phyloP scores from a whole-genome alignment of 139 green algal species.

The Chlorella sp. region DNA sequence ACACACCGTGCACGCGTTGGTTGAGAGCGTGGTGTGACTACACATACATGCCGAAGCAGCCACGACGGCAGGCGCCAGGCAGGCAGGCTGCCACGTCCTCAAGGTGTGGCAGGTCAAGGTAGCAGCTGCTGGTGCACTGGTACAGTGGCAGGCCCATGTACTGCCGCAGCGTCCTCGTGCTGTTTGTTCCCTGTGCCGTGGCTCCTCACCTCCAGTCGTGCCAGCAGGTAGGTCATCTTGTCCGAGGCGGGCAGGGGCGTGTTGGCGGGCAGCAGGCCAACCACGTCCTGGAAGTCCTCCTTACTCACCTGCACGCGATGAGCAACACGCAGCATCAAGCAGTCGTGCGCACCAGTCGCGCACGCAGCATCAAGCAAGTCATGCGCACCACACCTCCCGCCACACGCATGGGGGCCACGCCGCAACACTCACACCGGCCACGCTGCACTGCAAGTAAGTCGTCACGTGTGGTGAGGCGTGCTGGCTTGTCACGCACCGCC shows the following conservation, averaged over 20 bases:
- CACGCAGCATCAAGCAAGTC: too few relatives aligned
- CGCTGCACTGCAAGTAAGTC: too few relatives aligned
- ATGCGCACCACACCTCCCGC: too few relatives aligned
- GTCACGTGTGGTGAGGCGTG: too few relatives aligned
- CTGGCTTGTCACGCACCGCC: conserved; percentile 26
- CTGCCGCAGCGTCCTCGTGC: too few relatives aligned
- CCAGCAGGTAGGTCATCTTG: conserved; percentile 64
- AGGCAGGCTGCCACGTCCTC: background rate
- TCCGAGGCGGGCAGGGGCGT: conserved; percentile 56
- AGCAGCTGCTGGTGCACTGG: too few relatives aligned
- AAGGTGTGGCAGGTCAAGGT: too few relatives aligned
- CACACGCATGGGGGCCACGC: too few relatives aligned
- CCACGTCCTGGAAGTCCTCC: conserved; percentile 65
- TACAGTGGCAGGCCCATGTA: too few relatives aligned
- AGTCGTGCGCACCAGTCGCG: too few relatives aligned
- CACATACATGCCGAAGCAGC: too few relatives aligned
- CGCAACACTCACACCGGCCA: too few relatives aligned
- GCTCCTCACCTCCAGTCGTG: conserved; percentile 38
- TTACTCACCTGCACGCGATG: conserved; percentile 19
- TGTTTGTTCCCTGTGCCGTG: background rate
- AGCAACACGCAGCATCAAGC: background rate
- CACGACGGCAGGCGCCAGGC: background rate
- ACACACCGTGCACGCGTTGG: background rate
- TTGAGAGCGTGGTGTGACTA: background rate
- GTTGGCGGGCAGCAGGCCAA: conserved; percentile 52